These are phyloP conservation scores for Pulveroboletus sp. DNA, from an alignment of 768 basidiomycete species.

Conservation along the genomic window DNA sequence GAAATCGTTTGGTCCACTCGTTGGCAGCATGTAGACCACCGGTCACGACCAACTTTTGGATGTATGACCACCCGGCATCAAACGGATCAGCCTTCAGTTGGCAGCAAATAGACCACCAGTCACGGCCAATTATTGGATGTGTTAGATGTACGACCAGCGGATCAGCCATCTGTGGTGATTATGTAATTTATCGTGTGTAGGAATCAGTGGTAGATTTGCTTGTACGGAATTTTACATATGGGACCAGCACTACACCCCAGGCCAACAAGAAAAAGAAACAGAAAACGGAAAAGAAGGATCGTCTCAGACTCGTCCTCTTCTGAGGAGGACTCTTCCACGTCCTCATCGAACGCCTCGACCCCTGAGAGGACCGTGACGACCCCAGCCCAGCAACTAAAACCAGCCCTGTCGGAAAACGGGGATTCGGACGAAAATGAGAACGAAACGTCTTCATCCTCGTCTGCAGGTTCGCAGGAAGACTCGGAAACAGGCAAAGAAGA, in stretches of 20 bases:
- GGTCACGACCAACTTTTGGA: too few relatives aligned
- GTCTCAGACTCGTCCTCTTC: slow-evolving; percentile 42
- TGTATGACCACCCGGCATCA: too few relatives aligned
- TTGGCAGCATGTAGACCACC: too few relatives aligned
- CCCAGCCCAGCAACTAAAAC: slow-evolving; percentile 3
- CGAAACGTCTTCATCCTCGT: slow-evolving; percentile 15
- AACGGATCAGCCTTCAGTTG: too few relatives aligned
- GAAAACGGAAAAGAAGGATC: slow-evolving; percentile 53
- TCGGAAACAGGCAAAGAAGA: slow-evolving; percentile 3
- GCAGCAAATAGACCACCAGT: too few relatives aligned
- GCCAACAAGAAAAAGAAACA: slow-evolving; percentile 40
- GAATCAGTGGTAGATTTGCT: background rate
- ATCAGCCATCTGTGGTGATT: too few relatives aligned
- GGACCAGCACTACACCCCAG: slow-evolving; percentile 28
- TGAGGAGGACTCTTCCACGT: slow-evolving; percentile 25
- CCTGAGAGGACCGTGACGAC: slow-evolving; percentile 7
- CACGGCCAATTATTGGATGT: too few relatives aligned
- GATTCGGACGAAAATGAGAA: slow-evolving; percentile 7
- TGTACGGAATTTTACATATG: slow-evolving; percentile 3
- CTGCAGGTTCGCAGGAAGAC: slow-evolving; percentile 10
- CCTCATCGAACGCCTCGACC: slow-evolving; percentile 16
- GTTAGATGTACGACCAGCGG: too few relatives aligned
- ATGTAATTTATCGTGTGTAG: background rate
- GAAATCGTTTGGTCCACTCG: too few relatives aligned
- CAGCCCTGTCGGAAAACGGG: background rate